Conservation (phyloP, 1,284 basidiomycete species). For the Papiliotrema laurentii region DNA sequence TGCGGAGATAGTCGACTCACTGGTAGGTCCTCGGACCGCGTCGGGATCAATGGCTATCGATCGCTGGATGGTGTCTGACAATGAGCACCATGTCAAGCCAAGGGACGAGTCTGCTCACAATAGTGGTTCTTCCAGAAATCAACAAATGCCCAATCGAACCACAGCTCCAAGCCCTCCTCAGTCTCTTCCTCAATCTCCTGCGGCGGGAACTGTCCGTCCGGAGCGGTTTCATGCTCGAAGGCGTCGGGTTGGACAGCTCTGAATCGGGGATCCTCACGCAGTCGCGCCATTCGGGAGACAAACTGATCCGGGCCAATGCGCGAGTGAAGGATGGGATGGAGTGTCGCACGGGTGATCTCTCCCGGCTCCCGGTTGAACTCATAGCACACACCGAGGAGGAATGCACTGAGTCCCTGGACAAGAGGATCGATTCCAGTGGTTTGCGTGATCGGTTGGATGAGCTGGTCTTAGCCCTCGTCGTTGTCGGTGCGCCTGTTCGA, state of each 20-base stretch:
- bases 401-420: conserved; percentile 85
- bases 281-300: conserved; percentile 74
- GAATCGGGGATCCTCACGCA: conserved; percentile 89
- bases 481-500: too few relatives aligned
- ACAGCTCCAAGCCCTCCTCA: conserved; percentile 74
- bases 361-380: conserved; percentile 91
- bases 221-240: conserved; percentile 45
- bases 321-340: conserved; percentile 79
- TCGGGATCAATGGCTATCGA: conserved; percentile 54
- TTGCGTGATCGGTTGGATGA: conserved; percentile 92
- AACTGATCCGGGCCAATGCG: conserved; percentile 79
- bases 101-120: conserved; percentile 55
- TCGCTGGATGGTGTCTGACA: conserved; percentile 53
- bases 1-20: conserved; percentile 27
- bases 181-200: conserved; percentile 42
- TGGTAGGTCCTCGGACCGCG: conserved; percentile 40
- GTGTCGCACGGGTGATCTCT: conserved; percentile 79
- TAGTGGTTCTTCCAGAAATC: conserved; percentile 99
- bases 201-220: conserved; percentile 12
- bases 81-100: conserved; percentile 1
- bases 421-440: conserved; percentile 77
- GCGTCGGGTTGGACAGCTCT: conserved; percentile 79
- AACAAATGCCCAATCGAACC: conserved; percentile 98
- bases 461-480: too few relatives aligned
- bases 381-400: conserved; percentile 89